Conservation (phyloP, 78 protist species). For the Tieghemostelium lacteum region DNA sequence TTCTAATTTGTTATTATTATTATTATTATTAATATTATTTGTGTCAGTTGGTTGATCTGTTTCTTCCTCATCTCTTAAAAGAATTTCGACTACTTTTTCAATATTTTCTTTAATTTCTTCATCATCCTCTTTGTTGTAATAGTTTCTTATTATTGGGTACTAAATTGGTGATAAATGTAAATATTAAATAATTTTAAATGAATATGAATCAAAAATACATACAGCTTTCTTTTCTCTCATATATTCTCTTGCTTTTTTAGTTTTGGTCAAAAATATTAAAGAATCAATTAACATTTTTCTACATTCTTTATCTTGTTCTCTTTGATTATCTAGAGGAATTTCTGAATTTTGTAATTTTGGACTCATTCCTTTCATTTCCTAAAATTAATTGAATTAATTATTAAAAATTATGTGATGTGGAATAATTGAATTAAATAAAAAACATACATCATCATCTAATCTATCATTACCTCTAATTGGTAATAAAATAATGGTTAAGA, state of each 20-base stretch:
- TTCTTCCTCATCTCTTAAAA: constrained; percentile 71
- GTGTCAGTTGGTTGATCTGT: not conserved
- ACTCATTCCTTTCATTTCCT: constrained; percentile 54
- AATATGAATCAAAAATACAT: not conserved
- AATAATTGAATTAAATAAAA: not conserved
- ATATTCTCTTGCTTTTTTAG: constrained; percentile 17
- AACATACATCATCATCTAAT: constrained; percentile 41
- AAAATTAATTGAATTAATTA: no score
- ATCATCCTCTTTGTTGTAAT: constrained; percentile 27
- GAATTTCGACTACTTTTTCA: constrained; percentile 54
- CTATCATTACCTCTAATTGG: constrained; percentile 52
- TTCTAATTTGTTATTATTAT: not conserved
- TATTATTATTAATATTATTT: not conserved
- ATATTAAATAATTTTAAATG: not conserved
- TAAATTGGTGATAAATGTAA: not conserved
- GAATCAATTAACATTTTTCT: constrained; percentile 53
- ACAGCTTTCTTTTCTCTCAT: constrained; percentile 39
- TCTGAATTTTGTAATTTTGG: constrained; percentile 9
- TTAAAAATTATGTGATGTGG: no score
- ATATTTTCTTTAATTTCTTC: constrained; percentile 46
- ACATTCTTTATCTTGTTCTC: constrained; percentile 56
- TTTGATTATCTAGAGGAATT: constrained; percentile 10
- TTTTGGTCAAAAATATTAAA: constrained; percentile 40
- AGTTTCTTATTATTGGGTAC: constrained; percentile 74
- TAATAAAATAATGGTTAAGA: constrained; percentile 27